Conservation (phyloP, 768 basidiomycete species). For the Hortiboletus flavorubellus region DNA sequence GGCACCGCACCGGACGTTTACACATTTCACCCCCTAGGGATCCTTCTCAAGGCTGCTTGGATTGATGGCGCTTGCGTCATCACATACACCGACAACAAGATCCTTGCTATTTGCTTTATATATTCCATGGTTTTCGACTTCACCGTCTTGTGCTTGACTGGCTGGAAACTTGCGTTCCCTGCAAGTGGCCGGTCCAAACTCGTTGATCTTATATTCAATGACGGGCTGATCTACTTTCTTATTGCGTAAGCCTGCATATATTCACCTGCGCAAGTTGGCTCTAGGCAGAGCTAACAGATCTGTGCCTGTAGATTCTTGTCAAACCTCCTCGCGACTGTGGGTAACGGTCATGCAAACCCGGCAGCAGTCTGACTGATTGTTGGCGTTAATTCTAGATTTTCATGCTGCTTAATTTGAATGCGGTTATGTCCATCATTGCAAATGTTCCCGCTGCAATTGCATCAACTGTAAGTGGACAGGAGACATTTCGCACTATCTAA, state of each 20-base stretch:
- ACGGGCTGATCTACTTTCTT: conserved; percentile 68
- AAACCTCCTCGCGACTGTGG: conserved; percentile 55
- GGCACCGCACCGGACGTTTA: background rate
- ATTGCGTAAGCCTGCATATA: conserved; percentile 52
- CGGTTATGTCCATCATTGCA: conserved; percentile 71
- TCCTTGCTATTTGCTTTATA: conserved; percentile 66
- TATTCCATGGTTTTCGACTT: conserved; percentile 76
- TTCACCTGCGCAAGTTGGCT: background rate
- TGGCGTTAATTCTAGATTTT: conserved; percentile 36
- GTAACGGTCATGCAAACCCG: background rate
- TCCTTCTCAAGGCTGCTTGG: conserved; percentile 61
- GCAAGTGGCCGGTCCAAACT: conserved; percentile 51
- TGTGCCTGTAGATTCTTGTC: conserved; percentile 54
- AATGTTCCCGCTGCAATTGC: conserved; percentile 72
- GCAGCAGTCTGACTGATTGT: background rate
- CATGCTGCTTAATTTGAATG: conserved; percentile 65
- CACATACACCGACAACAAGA: conserved; percentile 51
- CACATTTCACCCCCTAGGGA: conserved; percentile 34
- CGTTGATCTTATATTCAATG: conserved; percentile 63
- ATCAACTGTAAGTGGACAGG: conserved; percentile 47
- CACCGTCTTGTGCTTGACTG: conserved; percentile 56
- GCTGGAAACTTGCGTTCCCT: conserved; percentile 52
- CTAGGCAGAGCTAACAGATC: conserved; percentile 3
- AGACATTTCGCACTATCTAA: background rate
- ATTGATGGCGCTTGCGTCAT: conserved; percentile 52